These are phyloP conservation scores for Leptographium galeiforme DNA, from an alignment of 2,329 filamentous ascomycete genomes.

Conservation along the genomic window DNA sequence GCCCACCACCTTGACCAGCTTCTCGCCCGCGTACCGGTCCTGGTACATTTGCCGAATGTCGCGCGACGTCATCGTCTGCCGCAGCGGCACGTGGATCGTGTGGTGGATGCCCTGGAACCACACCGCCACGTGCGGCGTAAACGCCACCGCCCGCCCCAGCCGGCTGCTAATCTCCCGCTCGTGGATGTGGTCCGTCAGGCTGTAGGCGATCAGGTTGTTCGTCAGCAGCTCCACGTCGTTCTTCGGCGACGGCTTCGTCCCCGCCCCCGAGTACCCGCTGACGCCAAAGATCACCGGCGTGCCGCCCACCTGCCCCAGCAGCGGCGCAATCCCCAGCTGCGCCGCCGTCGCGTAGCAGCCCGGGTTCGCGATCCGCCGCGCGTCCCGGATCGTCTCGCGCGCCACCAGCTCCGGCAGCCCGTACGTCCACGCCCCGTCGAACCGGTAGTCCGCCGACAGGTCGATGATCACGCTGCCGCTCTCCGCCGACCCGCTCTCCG, in stretches of 20 bases:
- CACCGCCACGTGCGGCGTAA: slow-evolving; percentile 86
- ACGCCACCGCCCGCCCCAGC: slow-evolving; percentile 58
- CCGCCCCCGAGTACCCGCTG: slow-evolving; percentile 86
- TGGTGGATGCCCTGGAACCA: slow-evolving; percentile 96
- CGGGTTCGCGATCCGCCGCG: slow-evolving; percentile 79
- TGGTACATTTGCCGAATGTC: slow-evolving; percentile 93
- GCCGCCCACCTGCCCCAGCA: slow-evolving; percentile 63
- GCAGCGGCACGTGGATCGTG: slow-evolving; percentile 80
- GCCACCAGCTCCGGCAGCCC: slow-evolving; percentile 76
- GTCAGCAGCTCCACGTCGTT: slow-evolving; percentile 75
- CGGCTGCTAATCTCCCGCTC: slow-evolving; percentile 79
- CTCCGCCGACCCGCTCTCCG: slow-evolving; percentile 18
- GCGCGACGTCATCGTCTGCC: slow-evolving; percentile 73
- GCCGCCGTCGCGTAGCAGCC: slow-evolving; percentile 93
- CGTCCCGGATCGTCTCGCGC: slow-evolving; percentile 60
- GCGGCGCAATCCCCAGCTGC: slow-evolving; percentile 75
- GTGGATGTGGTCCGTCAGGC: slow-evolving; percentile 85
- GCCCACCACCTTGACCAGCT: slow-evolving; percentile 82
- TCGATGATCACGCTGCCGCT: slow-evolving; percentile 72
- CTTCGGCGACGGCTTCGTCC: slow-evolving; percentile 86
- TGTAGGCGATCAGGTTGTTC: slow-evolving; percentile 85
- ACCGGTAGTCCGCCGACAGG: slow-evolving; percentile 92
- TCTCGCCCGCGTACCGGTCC: slow-evolving; percentile 90
- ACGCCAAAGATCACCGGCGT: slow-evolving; percentile 80
- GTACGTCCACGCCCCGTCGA: slow-evolving; percentile 76